phyloP scores from a whole-genome alignment of 1,139 yeast genomes.

The Komagataea norvegica region DNA sequence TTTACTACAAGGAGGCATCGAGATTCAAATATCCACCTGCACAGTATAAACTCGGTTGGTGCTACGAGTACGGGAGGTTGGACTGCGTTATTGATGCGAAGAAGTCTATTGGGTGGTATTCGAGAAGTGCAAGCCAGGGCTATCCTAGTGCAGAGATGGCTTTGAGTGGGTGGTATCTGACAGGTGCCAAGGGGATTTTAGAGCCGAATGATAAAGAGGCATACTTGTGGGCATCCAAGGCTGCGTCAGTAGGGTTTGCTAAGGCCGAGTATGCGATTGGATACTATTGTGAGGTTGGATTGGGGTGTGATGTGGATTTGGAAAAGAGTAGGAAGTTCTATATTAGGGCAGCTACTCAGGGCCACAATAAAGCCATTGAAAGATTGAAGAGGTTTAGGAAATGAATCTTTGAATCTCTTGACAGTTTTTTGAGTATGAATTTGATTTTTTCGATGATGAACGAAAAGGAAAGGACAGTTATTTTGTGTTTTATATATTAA shows the following conservation, averaged over 20 bases:
- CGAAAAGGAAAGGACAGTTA: too few species aligned
- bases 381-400: constrained; percentile 13
- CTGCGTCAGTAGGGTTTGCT: constrained; percentile 72
- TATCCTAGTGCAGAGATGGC: constrained; percentile 90
- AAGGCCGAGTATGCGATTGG: constrained; percentile 88
- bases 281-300: constrained; percentile 72
- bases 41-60: constrained; percentile 79
- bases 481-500: too few species aligned
- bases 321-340: constrained; percentile 51
- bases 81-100: constrained; percentile 62
- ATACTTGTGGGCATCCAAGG: constrained; percentile 82
- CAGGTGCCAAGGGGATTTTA: constrained; percentile 72
- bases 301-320: constrained; percentile 50
- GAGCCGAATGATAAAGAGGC: constrained; percentile 74
- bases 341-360: constrained; percentile 54
- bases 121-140: constrained; percentile 66
- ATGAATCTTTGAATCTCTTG: too few species aligned
- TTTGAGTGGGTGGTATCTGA: constrained; percentile 85
- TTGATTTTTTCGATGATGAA: too few species aligned
- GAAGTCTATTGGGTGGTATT: constrained; percentile 86
- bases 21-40: constrained; percentile 70
- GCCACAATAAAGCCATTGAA: constrained; percentile 49
- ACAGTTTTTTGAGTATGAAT: too few species aligned
- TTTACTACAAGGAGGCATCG: constrained; percentile 74
- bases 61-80: constrained; percentile 81